Conservation (phyloP, 306 rosid genomes). For the Gastrolobium bilobum region DNA sequence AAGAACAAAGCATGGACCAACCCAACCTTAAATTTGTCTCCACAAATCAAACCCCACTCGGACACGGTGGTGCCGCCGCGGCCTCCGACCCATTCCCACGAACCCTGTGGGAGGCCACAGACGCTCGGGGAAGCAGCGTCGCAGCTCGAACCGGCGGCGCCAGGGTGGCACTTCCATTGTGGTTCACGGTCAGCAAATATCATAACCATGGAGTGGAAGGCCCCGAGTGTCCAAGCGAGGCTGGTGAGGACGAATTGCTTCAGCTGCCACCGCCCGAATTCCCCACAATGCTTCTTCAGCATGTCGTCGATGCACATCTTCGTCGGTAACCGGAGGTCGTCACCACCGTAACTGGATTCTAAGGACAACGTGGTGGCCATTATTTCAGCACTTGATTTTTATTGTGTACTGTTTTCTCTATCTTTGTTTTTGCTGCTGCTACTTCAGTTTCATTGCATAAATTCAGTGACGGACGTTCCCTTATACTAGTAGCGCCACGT, state of each 20-base stretch:
- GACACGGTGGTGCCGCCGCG: conserved; percentile 57
- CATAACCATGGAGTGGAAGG: conserved; percentile 83
- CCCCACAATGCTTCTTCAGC: conserved; percentile 67
- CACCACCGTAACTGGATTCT: not conserved
- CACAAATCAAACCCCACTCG: conserved; percentile 64
- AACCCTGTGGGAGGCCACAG: conserved; percentile 59
- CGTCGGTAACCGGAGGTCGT: not conserved
- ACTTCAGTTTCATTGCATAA: no score
- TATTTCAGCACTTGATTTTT: no score
- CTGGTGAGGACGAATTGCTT: conserved; percentile 54
- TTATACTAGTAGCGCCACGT: no score
- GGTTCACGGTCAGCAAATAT: conserved; percentile 76
- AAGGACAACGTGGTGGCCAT: not conserved
- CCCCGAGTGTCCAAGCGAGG: conserved; percentile 70
- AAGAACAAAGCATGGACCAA: conserved; percentile 76
- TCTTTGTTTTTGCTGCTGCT: no score
- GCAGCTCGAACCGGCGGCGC: conserved; percentile 32
- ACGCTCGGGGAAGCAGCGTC: conserved; percentile 26
- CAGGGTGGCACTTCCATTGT: conserved; percentile 51
- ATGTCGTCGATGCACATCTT: conserved; percentile 68
- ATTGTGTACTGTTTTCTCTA: no score
- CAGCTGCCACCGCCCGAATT: conserved; percentile 72
- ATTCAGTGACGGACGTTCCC: no score
- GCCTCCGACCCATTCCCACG: conserved; percentile 72
- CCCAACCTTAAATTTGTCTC: conserved; percentile 49